Percentiles rank a stretch among this genome's conserved stretches.
Evolutionary conservation across 345 rosid genomes (phyloP).

Genomic region (Linum trigynum): DNA sequence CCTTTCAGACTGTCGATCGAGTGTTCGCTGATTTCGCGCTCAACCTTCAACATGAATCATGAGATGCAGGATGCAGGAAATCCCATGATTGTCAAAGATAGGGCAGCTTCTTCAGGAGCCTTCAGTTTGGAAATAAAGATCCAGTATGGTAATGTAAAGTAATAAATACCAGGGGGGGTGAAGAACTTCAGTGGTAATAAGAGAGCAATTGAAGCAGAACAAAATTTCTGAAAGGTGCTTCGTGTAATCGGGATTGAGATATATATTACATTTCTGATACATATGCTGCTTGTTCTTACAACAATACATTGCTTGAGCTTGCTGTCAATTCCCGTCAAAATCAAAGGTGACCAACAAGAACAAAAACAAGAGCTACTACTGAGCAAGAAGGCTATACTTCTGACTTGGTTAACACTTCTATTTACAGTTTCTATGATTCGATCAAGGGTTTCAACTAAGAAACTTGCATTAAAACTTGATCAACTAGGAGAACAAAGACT

Average conservation of each 20-base stretch:
- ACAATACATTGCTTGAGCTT: neutral
- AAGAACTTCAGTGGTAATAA: no score
- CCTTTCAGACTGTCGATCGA: constrained; percentile 40
- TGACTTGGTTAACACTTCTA: neutral
- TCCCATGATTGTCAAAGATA: neutral
- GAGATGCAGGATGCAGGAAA: constrained; percentile 10
- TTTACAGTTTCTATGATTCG: neutral
- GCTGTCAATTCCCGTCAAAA: neutral
- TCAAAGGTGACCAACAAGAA: neutral
- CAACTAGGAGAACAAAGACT: neutral
- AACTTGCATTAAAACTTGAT: neutral
- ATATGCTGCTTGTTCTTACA: neutral
- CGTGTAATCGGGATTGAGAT: no score
- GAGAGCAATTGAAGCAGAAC: no score
- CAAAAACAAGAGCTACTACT: neutral
- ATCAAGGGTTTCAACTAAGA: neutral
- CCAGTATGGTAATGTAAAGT: no score
- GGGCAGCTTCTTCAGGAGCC: neutral
- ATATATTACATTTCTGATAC: constrained; percentile 7
- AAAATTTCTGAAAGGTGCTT: no score
- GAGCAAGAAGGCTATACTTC: neutral
- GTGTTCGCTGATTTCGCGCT: constrained; percentile 38
- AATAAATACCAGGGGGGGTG: no score
- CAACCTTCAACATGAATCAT: constrained; percentile 16
- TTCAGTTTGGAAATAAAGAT: no score